These are phyloP conservation scores for Sphaceloma murrayae DNA, from an alignment of 2,329 filamentous ascomycete genomes.

Conservation along the genomic window DNA sequence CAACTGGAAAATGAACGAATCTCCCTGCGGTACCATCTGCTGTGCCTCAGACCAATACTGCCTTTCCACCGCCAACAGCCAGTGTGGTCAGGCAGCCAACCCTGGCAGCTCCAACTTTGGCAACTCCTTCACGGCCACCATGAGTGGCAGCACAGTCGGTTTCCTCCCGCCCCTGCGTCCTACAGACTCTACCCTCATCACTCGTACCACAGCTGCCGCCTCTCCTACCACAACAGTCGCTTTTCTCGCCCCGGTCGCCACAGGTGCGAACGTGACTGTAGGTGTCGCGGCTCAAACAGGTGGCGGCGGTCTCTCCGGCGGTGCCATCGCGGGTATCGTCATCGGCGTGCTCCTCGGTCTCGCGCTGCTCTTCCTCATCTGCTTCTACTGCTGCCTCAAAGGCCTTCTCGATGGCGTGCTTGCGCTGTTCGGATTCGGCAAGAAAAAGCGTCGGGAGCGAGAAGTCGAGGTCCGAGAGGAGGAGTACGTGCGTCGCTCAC, in stretches of 20 bases:
- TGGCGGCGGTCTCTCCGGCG: slow-evolving; percentile 48
- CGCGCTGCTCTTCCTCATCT: slow-evolving; percentile 57
- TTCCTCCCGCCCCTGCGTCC: slow-evolving; percentile 36
- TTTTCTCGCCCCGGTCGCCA: slow-evolving; percentile 45
- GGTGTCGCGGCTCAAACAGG: slow-evolving; percentile 23
- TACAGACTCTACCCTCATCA: slow-evolving; percentile 47
- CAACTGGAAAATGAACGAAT: slow-evolving; percentile 40
- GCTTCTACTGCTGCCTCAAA: slow-evolving; percentile 59
- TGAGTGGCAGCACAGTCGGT: slow-evolving; percentile 39
- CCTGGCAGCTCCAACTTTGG: slow-evolving; percentile 37
- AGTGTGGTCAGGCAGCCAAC: slow-evolving; percentile 49
- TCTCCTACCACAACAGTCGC: slow-evolving; percentile 39
- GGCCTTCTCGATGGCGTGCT: slow-evolving; percentile 47
- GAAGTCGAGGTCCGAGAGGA: slow-evolving; percentile 55
- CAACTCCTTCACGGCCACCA: slow-evolving; percentile 44
- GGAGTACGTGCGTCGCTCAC: slow-evolving; percentile 48
- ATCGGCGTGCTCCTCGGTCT: slow-evolving; percentile 62
- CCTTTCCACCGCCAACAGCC: slow-evolving; percentile 43
- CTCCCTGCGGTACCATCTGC: slow-evolving; percentile 59
- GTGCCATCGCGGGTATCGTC: slow-evolving; percentile 73
- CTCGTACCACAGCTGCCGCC: slow-evolving; percentile 38
- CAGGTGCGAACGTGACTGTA: slow-evolving; percentile 39
- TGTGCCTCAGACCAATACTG: slow-evolving; percentile 64
- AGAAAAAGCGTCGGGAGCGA: slow-evolving; percentile 41
- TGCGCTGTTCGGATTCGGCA: slow-evolving; percentile 50